Evolutionary conservation across 176 grass and related monocot genomes (phyloP).

Genomic region (Typha latifolia): DNA sequence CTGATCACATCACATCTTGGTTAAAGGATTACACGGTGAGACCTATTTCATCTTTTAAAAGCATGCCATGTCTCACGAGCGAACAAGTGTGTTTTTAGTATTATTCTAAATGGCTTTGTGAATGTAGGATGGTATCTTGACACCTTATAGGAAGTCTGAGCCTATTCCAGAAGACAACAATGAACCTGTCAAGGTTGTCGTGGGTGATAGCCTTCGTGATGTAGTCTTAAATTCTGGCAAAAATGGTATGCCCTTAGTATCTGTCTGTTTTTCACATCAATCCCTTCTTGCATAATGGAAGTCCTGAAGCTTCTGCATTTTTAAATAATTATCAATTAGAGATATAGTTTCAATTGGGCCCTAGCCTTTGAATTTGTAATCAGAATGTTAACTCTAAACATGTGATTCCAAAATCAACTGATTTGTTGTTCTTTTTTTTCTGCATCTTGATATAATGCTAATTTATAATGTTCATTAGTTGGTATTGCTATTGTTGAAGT

Average conservation of each 20-base stretch:
- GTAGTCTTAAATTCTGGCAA: conserved; percentile 84
- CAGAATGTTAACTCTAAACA: too few species aligned
- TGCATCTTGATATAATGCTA: too few species aligned
- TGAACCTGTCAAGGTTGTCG: conserved; percentile 80
- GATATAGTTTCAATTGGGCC: too few species aligned
- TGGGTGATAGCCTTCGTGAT: conserved; percentile 62
- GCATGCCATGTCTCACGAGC: neutral
- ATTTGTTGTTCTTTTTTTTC: too few species aligned
- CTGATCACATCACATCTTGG: conserved; percentile 61
- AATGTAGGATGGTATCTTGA: conserved; percentile 65
- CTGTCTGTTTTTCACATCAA: neutral
- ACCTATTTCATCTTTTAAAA: neutral
- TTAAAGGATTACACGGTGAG: conserved; percentile 71
- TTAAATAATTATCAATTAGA: too few species aligned
- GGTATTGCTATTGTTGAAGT: too few species aligned
- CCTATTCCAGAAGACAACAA: conserved; percentile 71
- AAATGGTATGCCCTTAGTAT: conserved; percentile 38
- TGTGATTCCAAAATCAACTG: too few species aligned
- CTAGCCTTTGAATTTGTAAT: too few species aligned
- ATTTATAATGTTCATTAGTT: too few species aligned
- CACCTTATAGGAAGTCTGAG: conserved; percentile 71
- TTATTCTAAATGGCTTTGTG: neutral
- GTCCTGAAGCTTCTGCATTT: too few species aligned
- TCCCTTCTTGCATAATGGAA: too few species aligned
- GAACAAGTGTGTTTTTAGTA: too few species aligned